Base-by-base conservation (phyloP, 164 flowering plant species). In the Tinospora cordifolia region DNA sequence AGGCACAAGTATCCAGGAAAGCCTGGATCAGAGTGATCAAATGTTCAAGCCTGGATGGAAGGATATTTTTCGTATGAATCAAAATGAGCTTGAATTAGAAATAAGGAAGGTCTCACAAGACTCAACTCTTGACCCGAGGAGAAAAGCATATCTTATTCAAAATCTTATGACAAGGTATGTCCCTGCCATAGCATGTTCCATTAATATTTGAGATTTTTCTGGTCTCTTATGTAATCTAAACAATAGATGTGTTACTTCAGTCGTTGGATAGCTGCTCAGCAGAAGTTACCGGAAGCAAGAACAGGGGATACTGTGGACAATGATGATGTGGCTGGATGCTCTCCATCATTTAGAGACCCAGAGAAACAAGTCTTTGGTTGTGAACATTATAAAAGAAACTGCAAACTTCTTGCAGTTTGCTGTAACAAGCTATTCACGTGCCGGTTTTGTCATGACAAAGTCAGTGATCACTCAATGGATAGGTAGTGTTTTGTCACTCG, bases 11-110 rank as follows among this genome's bases (percentile, higher is more conserved):
- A 30, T 73, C 27, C 84, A 78, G 62, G 97, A 86, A 74, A 79
- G 82, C 66, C 41, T 83, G 72, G 94, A 90, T 68, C 84, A 76
- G 40, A 77, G 75, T 74, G 90, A 88, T 78, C 80, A 79, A 62
- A 87, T 84, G 72, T 91, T 93, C 80, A 91, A 91, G 85, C 96
- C 97, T 71, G 98, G 98, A 3, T 93, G 98, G 97, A 90, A 90
- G 76, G 97, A 91, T 78, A 91, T 93, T 26, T 90, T 91, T 71
- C 79, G 94, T 70, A 91, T 90, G 96, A 91, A 93, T 78, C 94
- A 90, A 76, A 93, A 81, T 83, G 98, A 91, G 75, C 96, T 93
- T 58, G 97, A 91, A 76, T 82, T 94, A 62, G 98, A 91, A 80
- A 88, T 91, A 78, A 82, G 94, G 77, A 90, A 87, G 75, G 96